These are phyloP conservation scores for Cadophora sp. DNA, from an alignment of 2,329 filamentous ascomycete genomes.

Conservation along the genomic window DNA sequence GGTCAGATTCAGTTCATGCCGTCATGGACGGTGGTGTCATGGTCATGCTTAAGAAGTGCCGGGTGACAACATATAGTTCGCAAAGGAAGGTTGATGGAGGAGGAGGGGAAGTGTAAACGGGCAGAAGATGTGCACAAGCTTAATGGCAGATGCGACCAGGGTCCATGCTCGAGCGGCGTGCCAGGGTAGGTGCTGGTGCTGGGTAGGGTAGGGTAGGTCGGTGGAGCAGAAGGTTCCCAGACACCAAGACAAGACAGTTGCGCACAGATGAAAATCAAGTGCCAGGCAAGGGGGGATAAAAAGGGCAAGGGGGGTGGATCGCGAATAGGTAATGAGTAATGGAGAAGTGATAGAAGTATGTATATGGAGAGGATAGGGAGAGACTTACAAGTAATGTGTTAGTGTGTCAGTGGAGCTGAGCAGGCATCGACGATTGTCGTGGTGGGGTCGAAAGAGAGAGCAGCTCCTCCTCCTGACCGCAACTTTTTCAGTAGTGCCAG, in stretches of 20 bases:
- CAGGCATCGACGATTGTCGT: not conserved
- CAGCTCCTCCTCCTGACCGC: slow-evolving; percentile 2
- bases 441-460: not conserved
- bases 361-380: slow-evolving; percentile 17
- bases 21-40: slow-evolving; percentile 33
- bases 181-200: slow-evolving; percentile 11
- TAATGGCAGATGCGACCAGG: slow-evolving; percentile 22
- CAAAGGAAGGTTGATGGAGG: slow-evolving; percentile 7
- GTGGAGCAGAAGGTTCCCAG: slow-evolving; percentile 20
- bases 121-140: slow-evolving; percentile 18
- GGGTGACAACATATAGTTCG: slow-evolving; percentile 32
- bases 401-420: not conserved
- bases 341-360: slow-evolving; percentile 1
- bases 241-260: slow-evolving; percentile 28
- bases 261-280: slow-evolving; percentile 39
- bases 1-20: slow-evolving; percentile 37
- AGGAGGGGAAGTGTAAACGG: slow-evolving; percentile 25
- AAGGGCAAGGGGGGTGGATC: slow-evolving; percentile 13
- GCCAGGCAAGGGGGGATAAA: slow-evolving; percentile 37
- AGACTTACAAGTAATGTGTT: slow-evolving; percentile 6
- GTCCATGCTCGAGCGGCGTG: slow-evolving; percentile 17
- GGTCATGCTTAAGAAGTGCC: slow-evolving; percentile 36
- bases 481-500: slow-evolving; percentile 19
- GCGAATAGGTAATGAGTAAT: slow-evolving; percentile 16
- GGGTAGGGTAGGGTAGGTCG: slow-evolving; percentile 12